Evolutionary conservation across 495 filamentous ascomycete species (phyloP).

Genomic region (Letharia columbiana): DNA sequence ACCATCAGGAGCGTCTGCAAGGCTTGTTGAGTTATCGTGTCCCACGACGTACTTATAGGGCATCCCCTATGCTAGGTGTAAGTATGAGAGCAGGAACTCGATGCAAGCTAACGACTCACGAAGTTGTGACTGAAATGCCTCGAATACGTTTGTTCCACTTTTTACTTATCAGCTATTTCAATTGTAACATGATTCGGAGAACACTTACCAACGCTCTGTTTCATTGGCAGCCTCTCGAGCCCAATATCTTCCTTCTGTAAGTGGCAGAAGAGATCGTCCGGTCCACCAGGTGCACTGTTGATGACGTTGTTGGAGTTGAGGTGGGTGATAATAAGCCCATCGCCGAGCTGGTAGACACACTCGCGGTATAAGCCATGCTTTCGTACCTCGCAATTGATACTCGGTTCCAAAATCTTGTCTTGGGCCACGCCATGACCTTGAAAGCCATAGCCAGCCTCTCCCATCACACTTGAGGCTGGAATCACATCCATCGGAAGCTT

Average conservation of each 20-base stretch:
- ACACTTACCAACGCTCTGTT: slow-evolving; percentile 34
- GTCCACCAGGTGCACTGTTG: slow-evolving; percentile 43
- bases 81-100: neutral
- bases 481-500: slow-evolving; percentile 31
- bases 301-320: slow-evolving; percentile 47
- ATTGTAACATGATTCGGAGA: neutral
- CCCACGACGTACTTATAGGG: slow-evolving; percentile 74
- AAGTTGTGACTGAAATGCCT: slow-evolving; percentile 66
- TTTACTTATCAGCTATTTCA: slow-evolving; percentile 7
- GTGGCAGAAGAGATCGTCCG: slow-evolving; percentile 53
- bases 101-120: slow-evolving; percentile 37
- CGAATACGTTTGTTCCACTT: slow-evolving; percentile 43
- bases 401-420: neutral
- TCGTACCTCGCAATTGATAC: neutral
- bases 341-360: slow-evolving; percentile 7
- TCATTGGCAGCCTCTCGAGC: slow-evolving; percentile 47
- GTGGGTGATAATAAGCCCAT: slow-evolving; percentile 42
- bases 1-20: slow-evolving; percentile 49
- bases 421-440: slow-evolving; percentile 22
- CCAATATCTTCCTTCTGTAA: slow-evolving; percentile 53
- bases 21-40: slow-evolving; percentile 50
- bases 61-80: slow-evolving; percentile 47
- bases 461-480: slow-evolving; percentile 32
- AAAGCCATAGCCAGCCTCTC: slow-evolving; percentile 27
- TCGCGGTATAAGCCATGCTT: slow-evolving; percentile 9